A percentile compares a stretch with the other conserved stretches of the same genome.
Conservation (phyloP, 2,329 filamentous ascomycete genomes). For the Aureobasidium sp. region DNA sequence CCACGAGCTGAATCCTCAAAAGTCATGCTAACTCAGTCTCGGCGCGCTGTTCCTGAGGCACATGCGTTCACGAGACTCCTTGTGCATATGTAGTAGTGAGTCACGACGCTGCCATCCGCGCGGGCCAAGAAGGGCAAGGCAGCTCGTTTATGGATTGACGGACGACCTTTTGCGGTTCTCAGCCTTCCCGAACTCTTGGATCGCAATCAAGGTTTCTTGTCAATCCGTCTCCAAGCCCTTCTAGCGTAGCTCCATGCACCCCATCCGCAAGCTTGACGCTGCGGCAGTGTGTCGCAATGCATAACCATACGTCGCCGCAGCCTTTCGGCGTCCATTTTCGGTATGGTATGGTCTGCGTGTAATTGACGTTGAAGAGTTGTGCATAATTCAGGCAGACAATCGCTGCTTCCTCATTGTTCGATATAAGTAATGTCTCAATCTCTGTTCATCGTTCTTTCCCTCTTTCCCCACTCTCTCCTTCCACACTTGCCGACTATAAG, state of each 20-base stretch:
- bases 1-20: not conserved
- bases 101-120: constrained; percentile 2
- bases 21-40: not conserved
- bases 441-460: constrained; percentile 1
- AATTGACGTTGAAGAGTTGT: not conserved
- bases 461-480: not conserved
- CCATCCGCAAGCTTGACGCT: not conserved
- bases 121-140: not conserved
- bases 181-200: constrained; percentile 2
- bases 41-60: constrained; percentile 5
- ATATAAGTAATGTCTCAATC: constrained; percentile 5
- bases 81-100: constrained; percentile 5
- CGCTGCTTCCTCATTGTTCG: not conserved
- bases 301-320: constrained; percentile 7
- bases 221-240: not conserved
- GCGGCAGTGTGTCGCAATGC: constrained; percentile 5
- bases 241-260: constrained; percentile 3
- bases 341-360: constrained; percentile 5
- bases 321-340: constrained; percentile 2
- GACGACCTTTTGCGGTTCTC: constrained; percentile 6
- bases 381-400: constrained; percentile 12
- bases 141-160: constrained; percentile 7
- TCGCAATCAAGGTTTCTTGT: constrained; percentile 4
- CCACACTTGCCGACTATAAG: not conserved
- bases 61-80: constrained; percentile 3